phyloP scores from a whole-genome alignment of 2,329 filamentous ascomycete genomes.

The Grosmannia huntii region DNA sequence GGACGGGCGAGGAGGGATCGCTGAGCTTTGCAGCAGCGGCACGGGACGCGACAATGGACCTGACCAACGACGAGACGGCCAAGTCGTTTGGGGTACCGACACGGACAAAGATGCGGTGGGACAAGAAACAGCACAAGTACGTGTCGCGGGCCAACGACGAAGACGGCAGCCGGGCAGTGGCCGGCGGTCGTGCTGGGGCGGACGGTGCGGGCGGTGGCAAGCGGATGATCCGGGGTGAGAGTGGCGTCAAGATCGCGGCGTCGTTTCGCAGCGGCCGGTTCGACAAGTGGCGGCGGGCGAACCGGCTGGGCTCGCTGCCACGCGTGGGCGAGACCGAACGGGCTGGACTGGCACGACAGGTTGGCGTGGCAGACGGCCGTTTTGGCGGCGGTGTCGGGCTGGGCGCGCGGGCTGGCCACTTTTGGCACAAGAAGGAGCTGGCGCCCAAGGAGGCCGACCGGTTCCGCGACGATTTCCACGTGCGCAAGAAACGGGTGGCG shows the following conservation, averaged over 20 bases:
- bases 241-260: slow-evolving; percentile 89
- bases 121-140: slow-evolving; percentile 94
- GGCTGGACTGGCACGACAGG: slow-evolving; percentile 20
- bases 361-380: slow-evolving; percentile 7
- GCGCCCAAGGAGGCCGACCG: slow-evolving; percentile 92
- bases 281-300: slow-evolving; percentile 79
- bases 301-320: slow-evolving; percentile 68
- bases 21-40: slow-evolving; percentile 79
- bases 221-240: slow-evolving; percentile 74
- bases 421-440: slow-evolving; percentile 75
- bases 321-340: slow-evolving; percentile 72
- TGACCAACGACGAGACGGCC: slow-evolving; percentile 74
- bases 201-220: slow-evolving; percentile 29
- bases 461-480: slow-evolving; percentile 79
- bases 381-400: slow-evolving; percentile 12
- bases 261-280: slow-evolving; percentile 88
- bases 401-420: slow-evolving; percentile 38
- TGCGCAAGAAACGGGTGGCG: slow-evolving; percentile 77
- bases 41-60: slow-evolving; percentile 80
- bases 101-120: slow-evolving; percentile 77
- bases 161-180: slow-evolving; percentile 56
- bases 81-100: slow-evolving; percentile 68
- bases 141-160: slow-evolving; percentile 86
- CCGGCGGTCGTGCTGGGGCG: slow-evolving; percentile 8
- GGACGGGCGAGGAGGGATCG: slow-evolving; percentile 31